phyloP scores from a whole-genome alignment of 2,329 filamentous ascomycete species.

The Cladorrhinum sp. region DNA sequence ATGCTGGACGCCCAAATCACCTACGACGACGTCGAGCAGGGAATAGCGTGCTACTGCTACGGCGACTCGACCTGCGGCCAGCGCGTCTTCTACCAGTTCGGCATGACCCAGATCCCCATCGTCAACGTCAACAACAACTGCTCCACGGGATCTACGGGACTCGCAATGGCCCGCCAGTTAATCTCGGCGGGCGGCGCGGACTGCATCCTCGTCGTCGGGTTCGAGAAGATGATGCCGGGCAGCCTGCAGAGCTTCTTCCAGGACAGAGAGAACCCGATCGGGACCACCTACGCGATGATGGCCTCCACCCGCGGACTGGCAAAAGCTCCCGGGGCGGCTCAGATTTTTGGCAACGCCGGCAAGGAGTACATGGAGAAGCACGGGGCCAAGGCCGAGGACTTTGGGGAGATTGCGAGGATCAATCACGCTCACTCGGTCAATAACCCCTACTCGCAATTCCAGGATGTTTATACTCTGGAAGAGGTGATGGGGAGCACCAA shows the following conservation, averaged over 20 bases:
- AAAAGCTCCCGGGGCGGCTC: constrained; percentile 80
- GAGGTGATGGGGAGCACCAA: constrained; percentile 72
- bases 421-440: constrained; percentile 85
- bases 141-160: constrained; percentile 87
- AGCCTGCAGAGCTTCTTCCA: constrained; percentile 80
- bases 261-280: constrained; percentile 77
- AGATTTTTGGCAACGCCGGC: constrained; percentile 94
- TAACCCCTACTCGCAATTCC: constrained; percentile 96
- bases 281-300: constrained; percentile 75
- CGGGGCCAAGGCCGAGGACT: constrained; percentile 79
- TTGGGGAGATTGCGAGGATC: constrained; percentile 88
- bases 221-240: constrained; percentile 98
- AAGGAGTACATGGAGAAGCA: constrained; percentile 92
- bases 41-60: constrained; percentile 96
- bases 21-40: constrained; percentile 95
- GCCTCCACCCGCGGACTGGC: constrained; percentile 74
- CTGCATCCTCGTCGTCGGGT: constrained; percentile 87
- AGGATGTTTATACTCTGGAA: constrained; percentile 82
- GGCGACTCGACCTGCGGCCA: constrained; percentile 94
- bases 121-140: constrained; percentile 99
- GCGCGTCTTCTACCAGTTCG: constrained; percentile 97
- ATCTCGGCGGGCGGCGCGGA: constrained; percentile 78
- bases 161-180: constrained; percentile 78
- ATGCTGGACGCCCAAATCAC: constrained; percentile 84
- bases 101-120: constrained; percentile 93